These are phyloP conservation scores for Naegleria fowleri DNA, from an alignment of 208 protist genomes.

Conservation along the genomic window DNA sequence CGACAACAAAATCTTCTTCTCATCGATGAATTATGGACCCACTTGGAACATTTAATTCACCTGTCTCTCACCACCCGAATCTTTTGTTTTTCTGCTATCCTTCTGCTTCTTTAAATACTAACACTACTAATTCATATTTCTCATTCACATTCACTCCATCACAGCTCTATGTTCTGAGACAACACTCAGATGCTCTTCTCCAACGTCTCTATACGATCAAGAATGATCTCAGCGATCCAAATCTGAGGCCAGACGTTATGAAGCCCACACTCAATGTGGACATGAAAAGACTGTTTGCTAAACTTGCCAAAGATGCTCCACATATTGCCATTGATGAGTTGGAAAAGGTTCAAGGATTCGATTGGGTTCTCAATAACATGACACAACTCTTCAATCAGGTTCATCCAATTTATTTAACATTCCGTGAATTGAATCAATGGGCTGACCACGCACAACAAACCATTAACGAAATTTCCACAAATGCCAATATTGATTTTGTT, in stretches of 20 bases:
- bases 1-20: no score
- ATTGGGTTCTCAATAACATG: not conserved
- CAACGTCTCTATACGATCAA: conserved; percentile 6
- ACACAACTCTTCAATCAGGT: not conserved
- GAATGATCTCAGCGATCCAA: not conserved
- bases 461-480: not conserved
- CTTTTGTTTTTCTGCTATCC: no score
- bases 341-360: conserved; percentile 10
- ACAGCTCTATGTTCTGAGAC: not conserved
- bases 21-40: no score
- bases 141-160: no score
- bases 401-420: conserved; percentile 9
- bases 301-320: not conserved
- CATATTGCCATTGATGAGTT: not conserved
- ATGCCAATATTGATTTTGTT: not conserved
- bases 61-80: no score
- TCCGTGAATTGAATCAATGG: not conserved
- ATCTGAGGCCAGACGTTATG: not conserved
- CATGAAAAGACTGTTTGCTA: not conserved
- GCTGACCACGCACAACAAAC: conserved; percentile 2
- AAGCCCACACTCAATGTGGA: not conserved
- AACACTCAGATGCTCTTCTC: not conserved
- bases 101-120: no score
- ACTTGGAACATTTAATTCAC: no score
- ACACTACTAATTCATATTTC: no score